phyloP scores from a whole-genome alignment of 306 rosid genomes.

The Sindora glabra region DNA sequence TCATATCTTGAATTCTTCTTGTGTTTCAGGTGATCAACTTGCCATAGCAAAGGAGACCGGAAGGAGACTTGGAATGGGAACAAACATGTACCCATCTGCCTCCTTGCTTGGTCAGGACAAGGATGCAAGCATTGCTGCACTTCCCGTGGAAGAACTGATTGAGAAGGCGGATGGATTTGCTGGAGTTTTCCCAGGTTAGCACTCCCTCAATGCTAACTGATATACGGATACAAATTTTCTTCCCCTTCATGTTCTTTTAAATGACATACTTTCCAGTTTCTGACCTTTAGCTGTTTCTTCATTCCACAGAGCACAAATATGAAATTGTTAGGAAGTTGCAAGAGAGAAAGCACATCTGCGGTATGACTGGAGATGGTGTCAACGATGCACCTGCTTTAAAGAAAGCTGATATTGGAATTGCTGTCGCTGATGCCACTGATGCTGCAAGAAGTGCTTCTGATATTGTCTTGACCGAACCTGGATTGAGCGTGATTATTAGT shows the following conservation, averaged over 20 bases:
- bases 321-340: constrained; percentile 96
- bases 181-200: constrained; percentile 93
- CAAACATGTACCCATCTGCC: constrained; percentile 97
- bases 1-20: constrained; percentile 11
- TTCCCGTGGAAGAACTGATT: constrained; percentile 89
- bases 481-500: constrained; percentile 92
- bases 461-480: constrained; percentile 95
- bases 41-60: constrained; percentile 99
- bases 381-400: constrained; percentile 98
- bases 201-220: neutral
- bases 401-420: constrained; percentile 97
- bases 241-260: neutral
- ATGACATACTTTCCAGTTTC: neutral
- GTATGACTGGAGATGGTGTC: constrained; percentile 99
- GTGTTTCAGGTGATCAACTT: constrained; percentile 78
- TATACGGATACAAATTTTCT: neutral
- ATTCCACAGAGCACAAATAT: constrained; percentile 71
- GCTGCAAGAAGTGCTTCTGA: constrained; percentile 98
- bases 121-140: constrained; percentile 73
- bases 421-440: constrained; percentile 98
- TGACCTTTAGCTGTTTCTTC: constrained; percentile 3
- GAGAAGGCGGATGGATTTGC: constrained; percentile 99
- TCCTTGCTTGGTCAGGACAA: constrained; percentile 90
- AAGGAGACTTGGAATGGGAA: constrained; percentile 97
- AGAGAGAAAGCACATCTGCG: constrained; percentile 94